These are phyloP conservation scores for Urostyla sp. DNA, from an alignment of 73 alveolate genomes.

Conservation along the genomic window DNA sequence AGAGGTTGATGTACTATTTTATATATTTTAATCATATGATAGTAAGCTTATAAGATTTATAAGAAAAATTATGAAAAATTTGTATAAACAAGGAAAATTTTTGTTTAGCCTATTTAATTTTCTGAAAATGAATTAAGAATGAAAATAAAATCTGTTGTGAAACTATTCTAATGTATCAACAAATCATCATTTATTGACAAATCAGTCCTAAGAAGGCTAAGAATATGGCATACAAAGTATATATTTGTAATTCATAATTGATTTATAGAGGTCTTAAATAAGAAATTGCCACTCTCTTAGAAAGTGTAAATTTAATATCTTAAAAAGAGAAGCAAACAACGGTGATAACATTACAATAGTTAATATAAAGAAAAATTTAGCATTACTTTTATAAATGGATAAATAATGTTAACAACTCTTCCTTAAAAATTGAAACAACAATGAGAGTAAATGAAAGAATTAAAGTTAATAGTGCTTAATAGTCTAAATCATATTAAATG, in stretches of 20 bases:
- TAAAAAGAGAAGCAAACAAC: constrained; percentile 5
- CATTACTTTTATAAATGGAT: constrained; percentile 14
- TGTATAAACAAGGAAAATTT: no score
- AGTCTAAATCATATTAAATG: not conserved
- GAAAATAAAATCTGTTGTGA: constrained; percentile 14
- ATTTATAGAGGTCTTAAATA: constrained; percentile 33
- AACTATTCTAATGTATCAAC: not conserved
- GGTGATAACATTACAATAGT: not conserved
- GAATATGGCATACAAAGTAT: constrained; percentile 50
- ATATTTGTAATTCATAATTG: no score
- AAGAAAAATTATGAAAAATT: no score
- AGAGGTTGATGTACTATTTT: no score
- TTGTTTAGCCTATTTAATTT: not conserved
- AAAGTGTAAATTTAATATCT: not conserved
- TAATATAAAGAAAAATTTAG: not conserved
- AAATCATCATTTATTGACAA: constrained; percentile 8
- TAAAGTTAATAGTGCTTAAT: not conserved
- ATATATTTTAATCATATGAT: no score
- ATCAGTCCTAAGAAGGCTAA: constrained; percentile 13
- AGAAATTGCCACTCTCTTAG: not conserved
- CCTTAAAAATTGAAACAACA: not conserved
- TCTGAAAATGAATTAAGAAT: not conserved
- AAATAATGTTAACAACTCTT: not conserved
- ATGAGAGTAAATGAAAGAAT: not conserved
- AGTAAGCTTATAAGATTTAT: no score